phyloP scores from a whole-genome alignment of 805 yeast species.

The Sungouiella thailandica region DNA sequence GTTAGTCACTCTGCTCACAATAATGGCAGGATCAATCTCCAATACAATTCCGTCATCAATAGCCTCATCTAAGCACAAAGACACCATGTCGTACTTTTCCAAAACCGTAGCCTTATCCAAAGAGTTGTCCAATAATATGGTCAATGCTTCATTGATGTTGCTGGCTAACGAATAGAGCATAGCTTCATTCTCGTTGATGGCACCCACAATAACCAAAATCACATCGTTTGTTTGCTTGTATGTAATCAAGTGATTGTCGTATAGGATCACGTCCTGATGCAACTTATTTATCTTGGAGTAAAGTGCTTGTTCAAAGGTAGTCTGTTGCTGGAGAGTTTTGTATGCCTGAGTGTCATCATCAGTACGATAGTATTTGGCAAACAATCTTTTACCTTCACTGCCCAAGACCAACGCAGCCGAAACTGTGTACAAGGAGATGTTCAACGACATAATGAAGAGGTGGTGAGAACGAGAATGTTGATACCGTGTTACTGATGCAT shows the following conservation, averaged over 20 bases:
- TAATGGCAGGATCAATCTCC: slow-evolving; percentile 82
- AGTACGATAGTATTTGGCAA: slow-evolving; percentile 77
- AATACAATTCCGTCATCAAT: slow-evolving; percentile 90
- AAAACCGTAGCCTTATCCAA: slow-evolving; percentile 74
- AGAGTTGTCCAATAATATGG: slow-evolving; percentile 61
- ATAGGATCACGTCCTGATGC: slow-evolving; percentile 73
- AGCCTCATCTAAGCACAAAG: slow-evolving; percentile 85
- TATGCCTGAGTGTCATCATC: slow-evolving; percentile 35
- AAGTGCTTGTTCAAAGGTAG: slow-evolving; percentile 67
- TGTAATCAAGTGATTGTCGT: slow-evolving; percentile 75
- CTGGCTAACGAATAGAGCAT: slow-evolving; percentile 68
- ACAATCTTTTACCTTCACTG: slow-evolving; percentile 71
- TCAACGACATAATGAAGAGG: slow-evolving; percentile 37
- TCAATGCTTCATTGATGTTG: slow-evolving; percentile 79
- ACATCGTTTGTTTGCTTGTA: slow-evolving; percentile 83
- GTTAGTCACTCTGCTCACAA: slow-evolving; percentile 87
- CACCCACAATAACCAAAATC: slow-evolving; percentile 65
- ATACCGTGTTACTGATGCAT: background rate
- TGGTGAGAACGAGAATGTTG: no score
- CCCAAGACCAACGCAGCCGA: slow-evolving; percentile 79
- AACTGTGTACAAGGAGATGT: slow-evolving; percentile 72
- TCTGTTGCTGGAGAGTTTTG: slow-evolving; percentile 56
- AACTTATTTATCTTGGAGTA: slow-evolving; percentile 75
- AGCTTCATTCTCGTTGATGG: slow-evolving; percentile 79
- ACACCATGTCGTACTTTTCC: slow-evolving; percentile 80